Base-by-base conservation (phyloP, 495 filamentous ascomycete genomes). In the Hyaloscypha hepaticicola region DNA sequence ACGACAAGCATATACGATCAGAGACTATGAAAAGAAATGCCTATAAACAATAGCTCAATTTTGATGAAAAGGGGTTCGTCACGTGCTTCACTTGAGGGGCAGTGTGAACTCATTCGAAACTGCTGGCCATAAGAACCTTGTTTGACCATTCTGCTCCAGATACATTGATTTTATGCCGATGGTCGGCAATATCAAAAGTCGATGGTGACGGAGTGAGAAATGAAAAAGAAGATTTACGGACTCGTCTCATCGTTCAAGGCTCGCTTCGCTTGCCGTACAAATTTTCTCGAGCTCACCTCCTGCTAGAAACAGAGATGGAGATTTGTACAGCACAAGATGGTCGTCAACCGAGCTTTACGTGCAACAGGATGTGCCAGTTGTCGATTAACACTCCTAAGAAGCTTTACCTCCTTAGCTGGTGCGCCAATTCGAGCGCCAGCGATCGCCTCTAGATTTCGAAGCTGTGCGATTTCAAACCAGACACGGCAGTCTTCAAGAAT, bases 281-380 rank as follows among this genome's bases (percentile, higher is more conserved):
- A 19, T 41, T 63, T 60, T 55, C 28, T 31, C 22, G 12, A 22
- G 3, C 27, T 48, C 7, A 34, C 63, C 27, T 38, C 24, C 33
- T 38, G 7, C 58, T 26, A 25, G 9, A n/a, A 41, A 19, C 38
- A 8, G 50, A 24, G 2, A 53, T 5, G 7, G 8, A 16, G 5
- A 27, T 12, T 31, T 21, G n/a, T 9, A 16, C 16, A 49, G 8
- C 49, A 58, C 41, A 64, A 58, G 12, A 69, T 71, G 66, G 66
- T 65, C 41, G 33, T 69, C 33, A 62, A 48, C n/a, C 64, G 61
- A 61, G 64, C 57, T 4, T 62, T 71, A 21, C 55, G 58, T 19
- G 67, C 67, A 4, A 61, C 58, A 21, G 50, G 61, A 7, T 72
- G 70, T 58, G 55, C 66, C 16, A 66, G 58, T 27, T 72, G 70